phyloP scores from a whole-genome alignment of 257 asterid species.

The Solanum bukasovii region DNA sequence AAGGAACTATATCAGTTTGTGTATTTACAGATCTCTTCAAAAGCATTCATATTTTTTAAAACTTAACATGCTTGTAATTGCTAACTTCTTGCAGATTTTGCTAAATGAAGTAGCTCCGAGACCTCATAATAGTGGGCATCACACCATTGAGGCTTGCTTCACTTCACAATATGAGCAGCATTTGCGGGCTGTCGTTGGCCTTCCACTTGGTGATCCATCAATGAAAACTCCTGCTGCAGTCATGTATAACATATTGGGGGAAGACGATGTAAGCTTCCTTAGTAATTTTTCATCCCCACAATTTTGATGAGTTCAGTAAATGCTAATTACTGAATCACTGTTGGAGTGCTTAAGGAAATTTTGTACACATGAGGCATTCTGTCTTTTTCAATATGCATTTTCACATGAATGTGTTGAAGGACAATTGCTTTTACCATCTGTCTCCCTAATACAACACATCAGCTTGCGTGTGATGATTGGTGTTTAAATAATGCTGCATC shows the following conservation, averaged over 20 bases:
- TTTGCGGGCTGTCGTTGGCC: constrained; percentile 87
- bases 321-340: background rate
- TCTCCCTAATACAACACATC: background rate
- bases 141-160: constrained; percentile 79
- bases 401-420: background rate
- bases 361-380: background rate
- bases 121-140: constrained; percentile 99
- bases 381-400: background rate
- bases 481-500: background rate
- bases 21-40: background rate
- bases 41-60: background rate
- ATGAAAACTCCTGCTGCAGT: constrained; percentile 79
- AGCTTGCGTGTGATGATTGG: background rate
- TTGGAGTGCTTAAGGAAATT: background rate
- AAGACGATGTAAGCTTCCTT: constrained; percentile 51
- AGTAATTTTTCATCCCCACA: background rate
- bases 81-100: constrained; percentile 46
- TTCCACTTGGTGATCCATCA: constrained; percentile 92
- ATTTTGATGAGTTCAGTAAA: background rate
- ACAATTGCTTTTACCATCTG: background rate
- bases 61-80: background rate
- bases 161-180: constrained; percentile 97
- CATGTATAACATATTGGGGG: constrained; percentile 94
- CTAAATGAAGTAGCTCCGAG: constrained; percentile 97
- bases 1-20: background rate